Base-by-base conservation (phyloP, 164 flowering plant species). In the Macadamia integrifolia region DNA sequence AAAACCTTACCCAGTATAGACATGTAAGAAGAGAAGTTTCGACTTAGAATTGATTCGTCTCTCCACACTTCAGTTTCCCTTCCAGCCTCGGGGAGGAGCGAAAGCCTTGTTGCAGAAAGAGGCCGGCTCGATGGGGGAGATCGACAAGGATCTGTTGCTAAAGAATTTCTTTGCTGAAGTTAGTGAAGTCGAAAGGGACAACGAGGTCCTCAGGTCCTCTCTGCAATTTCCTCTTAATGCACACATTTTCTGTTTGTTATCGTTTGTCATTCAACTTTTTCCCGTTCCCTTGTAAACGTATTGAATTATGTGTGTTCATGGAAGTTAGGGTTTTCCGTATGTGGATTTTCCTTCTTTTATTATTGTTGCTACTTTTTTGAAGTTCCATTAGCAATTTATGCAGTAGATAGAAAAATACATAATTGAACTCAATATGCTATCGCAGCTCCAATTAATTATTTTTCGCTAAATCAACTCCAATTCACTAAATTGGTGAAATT, bases 111-210 rank as follows among this genome's bases (percentile, higher is more conserved):
- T 8, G 50, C 50, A 46, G 50, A 53, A 53, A 13, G 6, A 46
- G 56, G 50, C 68, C 56, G 59, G 85, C 9, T 71, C 42, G 90
- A 88, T n/a, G 98, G 74, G 66, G 28, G 76, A 69, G 50, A 18
- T 46, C 60, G 77, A 69, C 17, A 80, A 79, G 2, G 81, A 90
- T 83, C 77, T 85, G 80, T 87, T 95, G 28, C 88, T 94, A 68
- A 94, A 89, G 70, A 74, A 77, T 69, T 94, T 94, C 89, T 92
- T 82, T 78, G 90, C 96, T 2, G 98, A 92, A 78, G 97, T 95
- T 72, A 77, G 99, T 80, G 98, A 90, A 82, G 98, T 89, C 65
- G 99, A 92, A 81, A 86, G 99, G 67, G 99, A 92, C 66, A 92
- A 92, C 80, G 98, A 95, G 81, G 99, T 95, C 30, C 55, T 31